Base-by-base conservation (phyloP, 164 flowering plant species). In the Umbellularia californica region DNA sequence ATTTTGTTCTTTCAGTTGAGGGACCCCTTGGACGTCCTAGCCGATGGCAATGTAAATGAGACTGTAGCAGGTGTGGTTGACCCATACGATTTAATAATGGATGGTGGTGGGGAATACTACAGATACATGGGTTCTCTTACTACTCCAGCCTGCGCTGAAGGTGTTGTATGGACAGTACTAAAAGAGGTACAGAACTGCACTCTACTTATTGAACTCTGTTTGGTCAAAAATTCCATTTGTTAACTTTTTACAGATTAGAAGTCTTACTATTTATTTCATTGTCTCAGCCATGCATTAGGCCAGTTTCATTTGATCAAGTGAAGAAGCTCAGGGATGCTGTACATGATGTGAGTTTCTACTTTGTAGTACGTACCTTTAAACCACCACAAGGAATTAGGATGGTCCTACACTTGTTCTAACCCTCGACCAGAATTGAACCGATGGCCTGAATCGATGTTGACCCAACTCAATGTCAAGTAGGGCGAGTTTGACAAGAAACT, bases 61-160 rank as follows among this genome's bases (percentile, higher is more conserved):
- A 87, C 78, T 67, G 27, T 6, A 77, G 22, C 84, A 23, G 89
- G 90, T 41, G 70, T 79, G 9, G 67, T 88, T 13, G 81, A 87
- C 62, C 93, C 95, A 24, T 79, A 85, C 28, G 74, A 82, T 23
- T 82, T 91, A 30, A 82, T 83, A 66, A 78, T 82, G 28, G 10
- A 35, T 6, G 87, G 85, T 2, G 82, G 87, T 74, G 77, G 85
- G 74, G 80, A 81, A 60, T 89, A 88, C 30, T 88, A 84, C 82
- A 82, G 91, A 84, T 90, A 88, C 74, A 75, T 81, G 23, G 92
- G 95, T 20, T 89, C 95, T 35, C 90, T 89, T 28, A 89, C 92
- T 4, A 78, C 79, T 69, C 91, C 95, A 14, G 92, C 95, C 2
- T 90, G 95, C 82, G 82, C 92, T 13, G 76, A 87, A 77, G 76